phyloP scores from a whole-genome alignment of 192 early-diverging fungal genomes.

The Backusella parvicylindrica region DNA sequence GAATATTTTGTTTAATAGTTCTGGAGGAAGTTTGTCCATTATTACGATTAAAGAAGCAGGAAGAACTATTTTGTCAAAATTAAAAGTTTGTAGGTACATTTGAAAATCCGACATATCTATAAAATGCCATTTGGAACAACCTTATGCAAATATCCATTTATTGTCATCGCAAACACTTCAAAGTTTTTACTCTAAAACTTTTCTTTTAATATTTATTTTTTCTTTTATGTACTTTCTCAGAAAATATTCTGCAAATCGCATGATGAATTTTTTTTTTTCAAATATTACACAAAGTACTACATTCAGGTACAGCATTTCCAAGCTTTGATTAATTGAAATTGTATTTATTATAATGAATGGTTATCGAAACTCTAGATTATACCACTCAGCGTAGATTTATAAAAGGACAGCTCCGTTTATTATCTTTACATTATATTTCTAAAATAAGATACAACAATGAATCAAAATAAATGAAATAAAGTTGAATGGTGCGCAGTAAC shows the following conservation, averaged over 20 bases:
- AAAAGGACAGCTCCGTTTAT: not conserved
- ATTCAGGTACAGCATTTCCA: not conserved
- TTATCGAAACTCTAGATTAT: not conserved
- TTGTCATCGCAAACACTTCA: no score
- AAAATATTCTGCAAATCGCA: not conserved
- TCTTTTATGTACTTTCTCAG: not conserved
- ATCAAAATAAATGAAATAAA: not conserved
- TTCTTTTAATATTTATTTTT: not conserved
- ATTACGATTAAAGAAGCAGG: no score
- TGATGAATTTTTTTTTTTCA: not conserved
- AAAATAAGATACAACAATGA: not conserved
- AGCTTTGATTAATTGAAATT: not conserved
- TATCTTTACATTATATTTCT: not conserved
- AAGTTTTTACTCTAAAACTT: no score
- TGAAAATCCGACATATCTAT: no score
- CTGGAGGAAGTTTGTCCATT: no score
- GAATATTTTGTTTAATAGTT: no score
- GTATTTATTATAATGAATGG: not conserved
- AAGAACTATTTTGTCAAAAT: no score
- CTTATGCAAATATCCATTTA: no score
- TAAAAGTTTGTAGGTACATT: no score
- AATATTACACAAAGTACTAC: not conserved
- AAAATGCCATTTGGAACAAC: no score
- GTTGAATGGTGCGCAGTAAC: not conserved
- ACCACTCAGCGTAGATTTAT: not conserved